Evolutionary conservation across 2,329 filamentous ascomycete species (phyloP).

Genomic region (Ophiostoma novo-ulmi): DNA sequence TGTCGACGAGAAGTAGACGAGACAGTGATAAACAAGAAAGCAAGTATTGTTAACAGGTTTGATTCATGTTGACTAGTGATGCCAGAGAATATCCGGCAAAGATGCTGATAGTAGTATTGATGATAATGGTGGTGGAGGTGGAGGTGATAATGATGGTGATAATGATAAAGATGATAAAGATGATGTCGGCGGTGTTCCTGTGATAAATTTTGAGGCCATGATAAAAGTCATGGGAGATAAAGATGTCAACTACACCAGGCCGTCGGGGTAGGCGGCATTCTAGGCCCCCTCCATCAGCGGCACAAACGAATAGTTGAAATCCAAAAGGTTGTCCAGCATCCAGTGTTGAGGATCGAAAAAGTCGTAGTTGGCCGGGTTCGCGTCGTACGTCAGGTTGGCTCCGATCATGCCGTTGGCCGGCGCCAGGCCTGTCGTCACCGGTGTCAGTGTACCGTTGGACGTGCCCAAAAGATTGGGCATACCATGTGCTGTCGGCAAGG

Average conservation of each 20-base stretch:
- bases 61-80: background rate
- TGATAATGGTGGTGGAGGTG: background rate
- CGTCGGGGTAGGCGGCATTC: background rate
- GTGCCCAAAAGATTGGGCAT: slow-evolving; percentile 46
- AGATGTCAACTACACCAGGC: background rate
- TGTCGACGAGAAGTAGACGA: background rate
- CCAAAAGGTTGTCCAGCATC: slow-evolving; percentile 82
- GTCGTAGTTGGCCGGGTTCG: slow-evolving; percentile 57
- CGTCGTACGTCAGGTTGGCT: slow-evolving; percentile 53
- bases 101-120: background rate
- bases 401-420: slow-evolving; percentile 45
- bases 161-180: background rate
- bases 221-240: background rate
- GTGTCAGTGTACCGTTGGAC: slow-evolving; percentile 50
- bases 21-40: background rate
- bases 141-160: background rate
- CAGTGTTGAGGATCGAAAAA: slow-evolving; percentile 91
- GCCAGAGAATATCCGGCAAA: background rate
- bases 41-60: background rate
- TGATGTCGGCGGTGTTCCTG: background rate
- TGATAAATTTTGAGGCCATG: background rate
- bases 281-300: slow-evolving; percentile 48
- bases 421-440: slow-evolving; percentile 43
- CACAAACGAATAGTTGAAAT: slow-evolving; percentile 64
- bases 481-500: slow-evolving; percentile 34